Conservation (phyloP, 768 basidiomycete species). For the Mycena vulgaris region DNA sequence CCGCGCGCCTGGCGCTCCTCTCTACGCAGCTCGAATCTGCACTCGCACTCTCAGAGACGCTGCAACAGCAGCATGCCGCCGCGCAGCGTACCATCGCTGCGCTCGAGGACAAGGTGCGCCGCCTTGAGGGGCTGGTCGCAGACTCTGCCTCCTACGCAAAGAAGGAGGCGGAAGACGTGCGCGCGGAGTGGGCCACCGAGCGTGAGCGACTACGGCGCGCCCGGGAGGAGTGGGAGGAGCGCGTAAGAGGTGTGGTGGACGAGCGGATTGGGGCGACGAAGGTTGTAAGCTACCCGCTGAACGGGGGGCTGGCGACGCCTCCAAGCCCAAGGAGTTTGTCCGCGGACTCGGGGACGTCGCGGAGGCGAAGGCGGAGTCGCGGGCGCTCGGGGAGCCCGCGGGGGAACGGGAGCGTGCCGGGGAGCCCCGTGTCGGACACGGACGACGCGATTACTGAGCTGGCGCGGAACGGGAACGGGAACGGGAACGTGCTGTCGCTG, state of each 20-base stretch:
- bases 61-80: constrained; percentile 84
- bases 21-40: constrained; percentile 84
- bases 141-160: constrained; percentile 43
- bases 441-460: constrained; percentile 39
- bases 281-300: constrained; percentile 38
- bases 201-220: constrained; percentile 81
- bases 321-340: constrained; percentile 83
- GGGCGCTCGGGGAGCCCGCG: constrained; percentile 51
- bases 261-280: constrained; percentile 31
- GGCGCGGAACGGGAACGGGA: constrained; percentile 28
- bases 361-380: constrained; percentile 59
- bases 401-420: constrained; percentile 50
- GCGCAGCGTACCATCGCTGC: constrained; percentile 82
- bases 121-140: constrained; percentile 75
- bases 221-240: constrained; percentile 86
- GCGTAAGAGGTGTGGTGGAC: constrained; percentile 59
- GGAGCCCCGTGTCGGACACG: constrained; percentile 39
- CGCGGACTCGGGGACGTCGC: constrained; percentile 63
- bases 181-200: constrained; percentile 88
- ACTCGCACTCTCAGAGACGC: constrained; percentile 76
- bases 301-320: constrained; percentile 80
- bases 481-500: constrained; percentile 43
- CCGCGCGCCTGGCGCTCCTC: constrained; percentile 72
- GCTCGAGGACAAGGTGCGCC: constrained; percentile 77
- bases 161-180: constrained; percentile 74